A percentile compares a stretch with the other conserved stretches of the same genome.
These are phyloP conservation scores for Cyclotella sp. DNA, from an alignment of 108 stramenopile species.

Conservation along the genomic window DNA sequence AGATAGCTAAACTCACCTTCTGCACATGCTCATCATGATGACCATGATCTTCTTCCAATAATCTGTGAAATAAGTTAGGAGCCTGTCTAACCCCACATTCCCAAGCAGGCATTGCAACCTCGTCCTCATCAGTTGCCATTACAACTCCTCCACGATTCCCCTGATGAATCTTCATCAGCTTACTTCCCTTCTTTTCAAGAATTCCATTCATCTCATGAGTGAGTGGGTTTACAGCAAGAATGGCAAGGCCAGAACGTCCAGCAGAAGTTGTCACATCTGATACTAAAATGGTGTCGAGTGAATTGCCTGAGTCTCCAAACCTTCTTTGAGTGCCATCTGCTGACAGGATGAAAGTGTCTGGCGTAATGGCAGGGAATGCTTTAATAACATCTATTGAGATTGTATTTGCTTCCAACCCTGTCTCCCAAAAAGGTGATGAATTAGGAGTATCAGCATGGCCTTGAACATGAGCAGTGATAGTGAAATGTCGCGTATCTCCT, in stretches of 20 bases:
- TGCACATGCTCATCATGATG: neutral
- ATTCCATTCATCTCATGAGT: constrained; percentile 5
- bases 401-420: neutral
- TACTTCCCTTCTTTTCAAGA: neutral
- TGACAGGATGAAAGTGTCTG: neutral
- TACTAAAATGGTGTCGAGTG: neutral
- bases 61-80: neutral
- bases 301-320: constrained; percentile 2
- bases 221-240: constrained; percentile 1
- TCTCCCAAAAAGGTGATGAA: neutral
- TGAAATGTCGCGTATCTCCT: neutral
- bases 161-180: constrained; percentile 12
- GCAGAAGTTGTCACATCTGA: constrained; percentile 1
- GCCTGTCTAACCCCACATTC: constrained; percentile 6
- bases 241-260: neutral
- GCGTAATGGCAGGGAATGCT: constrained; percentile 1
- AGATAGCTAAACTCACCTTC: neutral
- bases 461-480: constrained; percentile 6
- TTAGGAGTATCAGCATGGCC: neutral
- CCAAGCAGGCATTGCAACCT: constrained; percentile 11
- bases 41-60: constrained; percentile 8
- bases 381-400: constrained; percentile 10
- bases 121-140: neutral
- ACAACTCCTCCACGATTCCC: neutral
- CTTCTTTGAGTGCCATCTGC: neutral